Conservation (phyloP, 257 asterid genomes). For the Jacaranda mimosifolia region DNA sequence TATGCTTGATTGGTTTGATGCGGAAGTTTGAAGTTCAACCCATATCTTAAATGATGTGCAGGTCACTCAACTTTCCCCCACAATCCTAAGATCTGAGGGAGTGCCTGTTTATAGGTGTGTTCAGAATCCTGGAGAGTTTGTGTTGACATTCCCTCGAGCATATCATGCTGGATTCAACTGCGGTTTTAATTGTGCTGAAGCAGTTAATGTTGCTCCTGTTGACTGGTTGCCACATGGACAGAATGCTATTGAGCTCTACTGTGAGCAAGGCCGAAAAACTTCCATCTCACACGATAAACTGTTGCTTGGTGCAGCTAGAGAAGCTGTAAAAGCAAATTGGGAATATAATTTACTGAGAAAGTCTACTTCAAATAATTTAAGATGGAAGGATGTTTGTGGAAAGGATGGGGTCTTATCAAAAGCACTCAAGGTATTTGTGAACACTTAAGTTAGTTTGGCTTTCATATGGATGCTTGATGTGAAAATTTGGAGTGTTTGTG, state of each 20-base stretch:
- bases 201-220: conserved; percentile 98
- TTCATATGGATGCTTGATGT: conserved; percentile 25
- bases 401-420: conserved; percentile 83
- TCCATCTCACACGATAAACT: conserved; percentile 96
- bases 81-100: conserved; percentile 79
- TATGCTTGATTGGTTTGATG: conserved; percentile 33
- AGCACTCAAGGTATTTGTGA: conserved; percentile 76
- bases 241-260: conserved; percentile 90
- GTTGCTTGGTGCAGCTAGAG: conserved; percentile 96
- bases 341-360: conserved; percentile 85
- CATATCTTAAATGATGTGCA: conserved; percentile 47
- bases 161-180: conserved; percentile 98
- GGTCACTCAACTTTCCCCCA: conserved; percentile 97
- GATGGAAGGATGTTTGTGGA: conserved; percentile 97
- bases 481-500: conserved; percentile 11
- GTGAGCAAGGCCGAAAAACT: conserved; percentile 83
- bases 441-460: neutral
- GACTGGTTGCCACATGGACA: conserved; percentile 99
- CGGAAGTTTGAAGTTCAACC: conserved; percentile 12
- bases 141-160: conserved; percentile 97
- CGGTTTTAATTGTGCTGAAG: conserved; percentile 99
- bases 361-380: conserved; percentile 66
- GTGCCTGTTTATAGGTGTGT: conserved; percentile 94
- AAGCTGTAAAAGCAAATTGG: conserved; percentile 97
- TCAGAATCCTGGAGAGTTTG: conserved; percentile 95